A percentile compares a stretch with the other conserved stretches of the same genome.
phyloP scores from a whole-genome alignment of 2,329 filamentous ascomycete species.

The Hortaea sp. region DNA sequence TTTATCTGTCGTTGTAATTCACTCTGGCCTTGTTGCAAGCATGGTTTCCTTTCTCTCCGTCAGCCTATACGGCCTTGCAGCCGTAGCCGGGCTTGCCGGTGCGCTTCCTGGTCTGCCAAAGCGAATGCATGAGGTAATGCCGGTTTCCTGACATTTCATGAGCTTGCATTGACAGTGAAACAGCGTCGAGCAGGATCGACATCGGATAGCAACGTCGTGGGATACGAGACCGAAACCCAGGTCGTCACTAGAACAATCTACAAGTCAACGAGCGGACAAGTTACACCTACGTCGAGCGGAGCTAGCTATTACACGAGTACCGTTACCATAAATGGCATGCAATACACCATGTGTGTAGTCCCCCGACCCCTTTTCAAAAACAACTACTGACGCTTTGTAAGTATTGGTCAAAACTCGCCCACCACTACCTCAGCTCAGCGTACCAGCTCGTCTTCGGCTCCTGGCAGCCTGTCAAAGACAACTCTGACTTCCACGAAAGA shows the following conservation, averaged over 20 bases:
- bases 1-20: not conserved
- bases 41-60: slow-evolving; percentile 2
- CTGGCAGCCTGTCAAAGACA: not conserved
- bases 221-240: not conserved
- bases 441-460: not conserved
- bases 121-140: not conserved
- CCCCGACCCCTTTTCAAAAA: too few species aligned
- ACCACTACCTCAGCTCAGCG: not conserved
- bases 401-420: not conserved
- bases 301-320: not conserved
- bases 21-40: not conserved
- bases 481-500: not conserved
- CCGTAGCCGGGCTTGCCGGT: not conserved
- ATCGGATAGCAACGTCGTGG: not conserved
- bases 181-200: not conserved
- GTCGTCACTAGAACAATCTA: not conserved
- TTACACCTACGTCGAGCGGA: not conserved
- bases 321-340: not conserved
- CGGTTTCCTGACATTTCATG: not conserved
- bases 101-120: not conserved
- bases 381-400: too few species aligned
- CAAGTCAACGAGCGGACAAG: not conserved
- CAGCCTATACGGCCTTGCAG: slow-evolving; percentile 5
- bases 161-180: not conserved
- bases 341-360: not conserved